phyloP scores from a whole-genome alignment of 192 early-diverging fungal species.

The Coemansia sp. region DNA sequence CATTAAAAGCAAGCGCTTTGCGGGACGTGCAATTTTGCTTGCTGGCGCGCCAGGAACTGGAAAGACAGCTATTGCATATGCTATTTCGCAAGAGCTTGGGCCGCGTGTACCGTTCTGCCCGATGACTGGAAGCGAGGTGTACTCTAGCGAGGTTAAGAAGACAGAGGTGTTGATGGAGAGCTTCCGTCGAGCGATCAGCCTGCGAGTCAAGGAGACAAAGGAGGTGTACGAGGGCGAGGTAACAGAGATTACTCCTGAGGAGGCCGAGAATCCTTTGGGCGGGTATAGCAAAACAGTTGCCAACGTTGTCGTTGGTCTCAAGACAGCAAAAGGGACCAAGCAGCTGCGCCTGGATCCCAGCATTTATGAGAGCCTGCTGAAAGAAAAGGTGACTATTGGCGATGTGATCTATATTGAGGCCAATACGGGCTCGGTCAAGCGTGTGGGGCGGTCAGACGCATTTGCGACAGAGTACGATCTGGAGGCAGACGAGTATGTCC shows the following conservation, averaged over 20 bases:
- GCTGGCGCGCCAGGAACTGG: conserved; percentile 97
- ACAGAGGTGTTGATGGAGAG: conserved; percentile 99
- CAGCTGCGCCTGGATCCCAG: conserved; percentile 95
- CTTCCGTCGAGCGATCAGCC: conserved; percentile 93
- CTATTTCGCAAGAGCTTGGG: conserved; percentile 95
- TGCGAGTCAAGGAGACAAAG: conserved; percentile 97
- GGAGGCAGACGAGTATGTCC: conserved; percentile 97
- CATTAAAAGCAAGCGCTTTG: conserved; percentile 95
- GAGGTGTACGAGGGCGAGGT: conserved; percentile 99
- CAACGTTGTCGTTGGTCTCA: conserved; percentile 94
- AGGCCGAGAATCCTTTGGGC: conserved; percentile 96
- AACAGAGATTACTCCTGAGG: conserved; percentile 94
- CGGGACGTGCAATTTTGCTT: conserved; percentile 89
- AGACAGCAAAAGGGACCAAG: conserved; percentile 98
- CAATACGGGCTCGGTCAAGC: conserved; percentile 97
- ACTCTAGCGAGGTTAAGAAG: conserved; percentile 97
- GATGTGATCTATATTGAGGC: conserved; percentile 99
- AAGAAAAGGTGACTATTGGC: conserved; percentile 93
- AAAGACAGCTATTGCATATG: conserved; percentile 96
- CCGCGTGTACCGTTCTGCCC: conserved; percentile 99
- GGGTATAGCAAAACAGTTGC: conserved; percentile 97
- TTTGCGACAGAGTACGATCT: conserved; percentile 98
- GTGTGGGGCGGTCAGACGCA: conserved; percentile 96
- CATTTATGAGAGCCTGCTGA: conserved; percentile 95
- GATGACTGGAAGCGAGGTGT: conserved; percentile 98